These are phyloP conservation scores for Petunia hybrid DNA, from an alignment of 305 asterid genomes.

Conservation along the genomic window DNA sequence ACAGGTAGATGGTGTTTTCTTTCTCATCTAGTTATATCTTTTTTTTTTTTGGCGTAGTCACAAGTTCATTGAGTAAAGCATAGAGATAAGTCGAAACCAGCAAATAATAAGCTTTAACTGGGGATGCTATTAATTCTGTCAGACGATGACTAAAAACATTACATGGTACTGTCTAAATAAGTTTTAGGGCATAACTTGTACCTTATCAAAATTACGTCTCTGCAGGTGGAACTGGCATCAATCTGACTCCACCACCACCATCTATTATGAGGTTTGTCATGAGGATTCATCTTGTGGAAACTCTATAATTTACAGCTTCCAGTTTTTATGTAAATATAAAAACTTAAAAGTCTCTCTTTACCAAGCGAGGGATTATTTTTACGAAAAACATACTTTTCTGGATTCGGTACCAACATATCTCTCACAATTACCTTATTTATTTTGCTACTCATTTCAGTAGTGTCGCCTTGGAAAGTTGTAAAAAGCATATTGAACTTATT, in stretches of 20 bases:
- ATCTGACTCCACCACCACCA: slow-evolving; percentile 89
- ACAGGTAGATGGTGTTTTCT: slow-evolving; percentile 17
- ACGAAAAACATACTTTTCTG: background rate
- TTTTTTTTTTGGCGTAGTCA: background rate
- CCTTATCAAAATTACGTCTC: slow-evolving; percentile 37
- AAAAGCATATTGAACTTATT: slow-evolving; percentile 69
- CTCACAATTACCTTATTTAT: slow-evolving; percentile 32
- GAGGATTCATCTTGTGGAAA: slow-evolving; percentile 26
- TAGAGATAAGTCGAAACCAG: slow-evolving; percentile 21
- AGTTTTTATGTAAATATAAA: background rate
- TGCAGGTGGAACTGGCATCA: slow-evolving; percentile 95
- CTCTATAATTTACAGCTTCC: background rate
- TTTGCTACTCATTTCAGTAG: slow-evolving; percentile 47
- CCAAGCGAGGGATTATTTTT: slow-evolving; percentile 22
- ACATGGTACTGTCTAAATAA: background rate
- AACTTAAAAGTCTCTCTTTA: background rate
- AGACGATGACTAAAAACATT: slow-evolving; percentile 21
- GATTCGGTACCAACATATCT: background rate
- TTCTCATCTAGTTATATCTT: slow-evolving; percentile 7
- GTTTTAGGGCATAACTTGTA: background rate
- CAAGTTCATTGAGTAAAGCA: slow-evolving; percentile 16
- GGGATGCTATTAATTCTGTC: slow-evolving; percentile 21
- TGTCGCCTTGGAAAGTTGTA: slow-evolving; percentile 67
- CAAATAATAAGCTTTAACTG: slow-evolving; percentile 1
- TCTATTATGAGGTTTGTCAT: slow-evolving; percentile 73